Evolutionary conservation across 139 green algal species (phyloP).

Genomic region (Haematococcus sp.): DNA sequence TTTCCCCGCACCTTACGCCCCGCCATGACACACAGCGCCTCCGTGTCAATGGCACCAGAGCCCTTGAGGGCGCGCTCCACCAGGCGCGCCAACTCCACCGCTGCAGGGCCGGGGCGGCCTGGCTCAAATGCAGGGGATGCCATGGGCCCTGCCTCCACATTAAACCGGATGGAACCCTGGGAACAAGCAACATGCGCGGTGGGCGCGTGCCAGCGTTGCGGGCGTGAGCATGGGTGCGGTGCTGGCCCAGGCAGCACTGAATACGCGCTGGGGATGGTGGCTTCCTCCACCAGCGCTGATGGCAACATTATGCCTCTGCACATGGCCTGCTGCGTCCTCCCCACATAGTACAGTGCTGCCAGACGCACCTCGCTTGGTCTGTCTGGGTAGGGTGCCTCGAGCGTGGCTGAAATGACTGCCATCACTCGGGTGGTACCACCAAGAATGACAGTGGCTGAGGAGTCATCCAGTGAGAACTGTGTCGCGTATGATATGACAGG

Average conservation of each 20-base stretch:
- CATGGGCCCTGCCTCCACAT: slow-evolving; percentile 80
- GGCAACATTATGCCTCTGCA: too few species aligned
- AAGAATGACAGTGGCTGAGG: slow-evolving; percentile 56
- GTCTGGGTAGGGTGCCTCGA: slow-evolving; percentile 73
- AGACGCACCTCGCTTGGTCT: slow-evolving; percentile 43
- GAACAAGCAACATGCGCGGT: too few species aligned
- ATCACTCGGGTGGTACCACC: slow-evolving; percentile 70
- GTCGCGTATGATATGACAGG: too few species aligned
- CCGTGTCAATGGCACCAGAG: slow-evolving; percentile 78
- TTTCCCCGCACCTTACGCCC: slow-evolving; percentile 55
- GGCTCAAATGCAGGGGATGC: slow-evolving; percentile 68
- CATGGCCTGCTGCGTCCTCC: too few species aligned
- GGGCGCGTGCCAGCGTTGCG: neutral
- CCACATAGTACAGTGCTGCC: too few species aligned
- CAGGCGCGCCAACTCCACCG: slow-evolving; percentile 68
- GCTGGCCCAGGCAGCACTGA: too few species aligned
- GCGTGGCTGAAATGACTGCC: slow-evolving; percentile 54
- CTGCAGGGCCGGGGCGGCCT: slow-evolving; percentile 48
- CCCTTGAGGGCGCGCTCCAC: slow-evolving; percentile 75
- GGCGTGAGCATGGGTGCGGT: too few species aligned
- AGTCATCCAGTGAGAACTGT: slow-evolving; percentile 59
- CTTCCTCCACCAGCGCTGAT: too few species aligned
- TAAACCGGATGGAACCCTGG: slow-evolving; percentile 70
- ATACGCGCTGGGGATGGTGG: too few species aligned
- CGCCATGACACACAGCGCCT: slow-evolving; percentile 85